phyloP scores from a whole-genome alignment of 192 early-diverging fungal genomes.

The Kappamyces sp. region DNA sequence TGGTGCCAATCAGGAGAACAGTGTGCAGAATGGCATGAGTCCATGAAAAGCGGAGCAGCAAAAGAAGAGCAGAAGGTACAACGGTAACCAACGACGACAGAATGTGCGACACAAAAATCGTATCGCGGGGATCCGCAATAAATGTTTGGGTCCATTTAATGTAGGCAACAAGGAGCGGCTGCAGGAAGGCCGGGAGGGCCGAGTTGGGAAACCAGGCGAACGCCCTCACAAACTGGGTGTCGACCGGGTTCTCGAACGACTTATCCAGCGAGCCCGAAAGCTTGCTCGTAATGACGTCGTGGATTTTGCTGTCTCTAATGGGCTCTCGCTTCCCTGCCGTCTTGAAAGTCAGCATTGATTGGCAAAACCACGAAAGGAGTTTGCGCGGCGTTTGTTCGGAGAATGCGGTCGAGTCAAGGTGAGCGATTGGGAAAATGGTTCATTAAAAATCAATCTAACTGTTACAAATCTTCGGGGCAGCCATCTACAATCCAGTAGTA shows the following conservation, averaged over 20 bases:
- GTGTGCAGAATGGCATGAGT: constrained; percentile 25
- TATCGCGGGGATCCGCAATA: constrained; percentile 17
- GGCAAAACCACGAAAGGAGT: no score
- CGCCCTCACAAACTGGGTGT: neutral
- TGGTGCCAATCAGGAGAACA: constrained; percentile 12
- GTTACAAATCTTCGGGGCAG: neutral
- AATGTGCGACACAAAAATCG: constrained; percentile 12
- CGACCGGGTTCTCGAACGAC: neutral
- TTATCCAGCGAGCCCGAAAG: neutral
- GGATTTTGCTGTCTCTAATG: neutral
- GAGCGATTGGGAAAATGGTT: neutral
- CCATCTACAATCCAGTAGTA: constrained; percentile 32
- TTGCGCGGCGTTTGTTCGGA: no score
- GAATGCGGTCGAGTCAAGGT: no score
- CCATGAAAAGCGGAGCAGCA: constrained; percentile 23
- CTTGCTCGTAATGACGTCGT: neutral
- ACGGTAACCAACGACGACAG: constrained; percentile 16
- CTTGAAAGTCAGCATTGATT: no score
- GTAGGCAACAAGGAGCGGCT: constrained; percentile 4
- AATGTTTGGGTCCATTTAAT: neutral
- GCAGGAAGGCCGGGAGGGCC: neutral
- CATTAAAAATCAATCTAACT: neutral
- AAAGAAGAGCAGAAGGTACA: constrained; percentile 27
- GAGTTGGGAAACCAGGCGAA: constrained; percentile 17
- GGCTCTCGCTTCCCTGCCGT: neutral